Percentiles rank a stretch among this genome's conserved stretches.
These are phyloP conservation scores for Suhomyces terraborum DNA, from an alignment of 1,139 yeast genomes.

Conservation along the genomic window DNA sequence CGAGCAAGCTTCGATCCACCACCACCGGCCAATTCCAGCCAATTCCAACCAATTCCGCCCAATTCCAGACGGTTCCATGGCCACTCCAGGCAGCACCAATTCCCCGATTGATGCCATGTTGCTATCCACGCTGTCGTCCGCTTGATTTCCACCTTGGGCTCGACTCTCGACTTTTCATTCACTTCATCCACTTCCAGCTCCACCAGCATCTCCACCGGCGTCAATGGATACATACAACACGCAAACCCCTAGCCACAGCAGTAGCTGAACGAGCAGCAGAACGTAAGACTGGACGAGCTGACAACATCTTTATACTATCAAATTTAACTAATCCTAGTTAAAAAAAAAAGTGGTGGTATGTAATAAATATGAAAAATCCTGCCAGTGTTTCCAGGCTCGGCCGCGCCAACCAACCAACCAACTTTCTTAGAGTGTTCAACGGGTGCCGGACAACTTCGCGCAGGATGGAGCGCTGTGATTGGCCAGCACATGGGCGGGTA, in stretches of 20 bases:
- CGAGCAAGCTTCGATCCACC: no score
- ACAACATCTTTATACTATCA: constrained; percentile 53
- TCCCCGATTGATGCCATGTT: neutral
- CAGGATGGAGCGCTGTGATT: constrained; percentile 14
- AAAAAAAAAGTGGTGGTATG: constrained; percentile 17
- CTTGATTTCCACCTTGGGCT: no score
- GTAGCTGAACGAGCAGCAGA: constrained; percentile 78
- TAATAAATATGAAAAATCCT: constrained; percentile 17
- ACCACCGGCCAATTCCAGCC: neutral
- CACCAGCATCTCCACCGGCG: neutral
- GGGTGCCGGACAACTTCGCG: constrained; percentile 15
- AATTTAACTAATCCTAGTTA: constrained; percentile 14
- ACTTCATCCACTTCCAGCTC: neutral
- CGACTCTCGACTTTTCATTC: no score
- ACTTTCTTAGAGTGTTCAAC: constrained; percentile 12
- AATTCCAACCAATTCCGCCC: no score
- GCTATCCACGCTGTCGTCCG: neutral
- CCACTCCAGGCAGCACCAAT: neutral
- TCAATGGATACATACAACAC: constrained; percentile 57
- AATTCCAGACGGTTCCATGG: no score
- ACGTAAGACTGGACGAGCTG: constrained; percentile 81
- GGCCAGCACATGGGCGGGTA: constrained; percentile 13
- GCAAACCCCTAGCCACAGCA: constrained; percentile 62
- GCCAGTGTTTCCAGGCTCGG: constrained; percentile 15
- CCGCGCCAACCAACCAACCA: constrained; percentile 17